Conservation (phyloP, 495 filamentous ascomycete species). For the Neurospora sp. region DNA sequence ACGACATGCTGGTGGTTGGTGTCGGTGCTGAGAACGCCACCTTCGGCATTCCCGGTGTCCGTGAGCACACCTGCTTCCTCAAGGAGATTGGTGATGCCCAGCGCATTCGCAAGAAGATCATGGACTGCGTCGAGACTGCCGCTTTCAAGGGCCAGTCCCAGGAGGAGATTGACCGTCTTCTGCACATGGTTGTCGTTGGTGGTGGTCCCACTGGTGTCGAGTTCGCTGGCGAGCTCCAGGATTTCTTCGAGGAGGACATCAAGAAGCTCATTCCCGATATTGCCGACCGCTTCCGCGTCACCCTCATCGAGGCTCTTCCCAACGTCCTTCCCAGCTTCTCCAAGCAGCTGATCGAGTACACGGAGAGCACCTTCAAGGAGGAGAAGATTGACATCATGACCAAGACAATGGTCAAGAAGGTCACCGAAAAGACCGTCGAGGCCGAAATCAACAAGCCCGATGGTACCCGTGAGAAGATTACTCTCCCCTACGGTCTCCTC, state of each 20-base stretch:
- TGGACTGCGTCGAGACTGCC: constrained; percentile 98
- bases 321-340: constrained; percentile 98
- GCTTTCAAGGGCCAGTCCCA: constrained; percentile 94
- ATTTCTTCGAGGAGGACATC: constrained; percentile 96
- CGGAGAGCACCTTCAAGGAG: constrained; percentile 97
- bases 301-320: constrained; percentile 94
- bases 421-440: constrained; percentile 90
- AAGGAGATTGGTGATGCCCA: constrained; percentile 97
- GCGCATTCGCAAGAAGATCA: constrained; percentile 92
- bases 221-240: constrained; percentile 94
- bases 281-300: constrained; percentile 87
- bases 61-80: constrained; percentile 92
- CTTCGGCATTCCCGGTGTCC: constrained; percentile 93
- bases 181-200: constrained; percentile 99
- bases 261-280: constrained; percentile 98
- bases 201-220: constrained; percentile 97
- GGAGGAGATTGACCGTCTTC: constrained; percentile 82
- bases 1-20: constrained; percentile 95
- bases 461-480: constrained; percentile 68
- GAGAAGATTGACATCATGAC: constrained; percentile 93
- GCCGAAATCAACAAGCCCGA: constrained; percentile 80
- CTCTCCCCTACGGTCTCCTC: constrained; percentile 87
- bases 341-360: constrained; percentile 98
- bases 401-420: constrained; percentile 98
- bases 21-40: constrained; percentile 98